phyloP scores from a whole-genome alignment of 495 filamentous ascomycete species.

The Xylaria longipes region DNA sequence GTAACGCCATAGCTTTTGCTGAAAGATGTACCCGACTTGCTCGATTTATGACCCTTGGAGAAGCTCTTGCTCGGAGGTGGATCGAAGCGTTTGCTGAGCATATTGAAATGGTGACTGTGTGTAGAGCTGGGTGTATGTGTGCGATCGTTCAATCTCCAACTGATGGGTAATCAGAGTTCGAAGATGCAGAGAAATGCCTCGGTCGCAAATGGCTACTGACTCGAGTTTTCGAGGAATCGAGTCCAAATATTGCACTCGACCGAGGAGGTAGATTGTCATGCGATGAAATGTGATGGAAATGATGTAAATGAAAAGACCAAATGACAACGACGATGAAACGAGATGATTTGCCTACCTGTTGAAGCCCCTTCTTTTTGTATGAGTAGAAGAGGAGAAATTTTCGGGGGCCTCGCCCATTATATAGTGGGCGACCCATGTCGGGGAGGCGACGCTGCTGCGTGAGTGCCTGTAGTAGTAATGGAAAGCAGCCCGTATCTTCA shows the following conservation, averaged over 20 bases:
- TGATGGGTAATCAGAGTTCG: background rate
- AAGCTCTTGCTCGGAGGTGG: constrained; percentile 49
- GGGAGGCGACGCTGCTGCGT: constrained; percentile 24
- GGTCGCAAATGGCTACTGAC: constrained; percentile 12
- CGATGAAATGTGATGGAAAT: background rate
- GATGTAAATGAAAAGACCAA: constrained; percentile 6
- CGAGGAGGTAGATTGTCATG: background rate
- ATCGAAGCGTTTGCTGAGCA: constrained; percentile 51
- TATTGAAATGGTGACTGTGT: constrained; percentile 25
- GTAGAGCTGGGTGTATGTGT: constrained; percentile 13
- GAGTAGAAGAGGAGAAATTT: constrained; percentile 26
- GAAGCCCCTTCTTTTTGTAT: constrained; percentile 11
- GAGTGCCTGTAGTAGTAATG: constrained; percentile 24
- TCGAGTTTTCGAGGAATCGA: background rate
- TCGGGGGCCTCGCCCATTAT: constrained; percentile 37
- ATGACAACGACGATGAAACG: constrained; percentile 7
- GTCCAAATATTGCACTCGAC: background rate
- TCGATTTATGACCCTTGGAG: constrained; percentile 47
- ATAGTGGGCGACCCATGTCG: constrained; percentile 42
- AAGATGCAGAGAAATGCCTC: constrained; percentile 19
- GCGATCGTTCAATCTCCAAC: background rate
- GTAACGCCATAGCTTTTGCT: constrained; percentile 53
- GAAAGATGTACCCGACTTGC: constrained; percentile 54
- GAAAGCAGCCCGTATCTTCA: constrained; percentile 27
- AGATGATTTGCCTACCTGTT: constrained; percentile 21